Percentiles rank a stretch among this genome's conserved stretches.
phyloP scores from a whole-genome alignment of 345 rosid genomes.

The Sapria himalayana region DNA sequence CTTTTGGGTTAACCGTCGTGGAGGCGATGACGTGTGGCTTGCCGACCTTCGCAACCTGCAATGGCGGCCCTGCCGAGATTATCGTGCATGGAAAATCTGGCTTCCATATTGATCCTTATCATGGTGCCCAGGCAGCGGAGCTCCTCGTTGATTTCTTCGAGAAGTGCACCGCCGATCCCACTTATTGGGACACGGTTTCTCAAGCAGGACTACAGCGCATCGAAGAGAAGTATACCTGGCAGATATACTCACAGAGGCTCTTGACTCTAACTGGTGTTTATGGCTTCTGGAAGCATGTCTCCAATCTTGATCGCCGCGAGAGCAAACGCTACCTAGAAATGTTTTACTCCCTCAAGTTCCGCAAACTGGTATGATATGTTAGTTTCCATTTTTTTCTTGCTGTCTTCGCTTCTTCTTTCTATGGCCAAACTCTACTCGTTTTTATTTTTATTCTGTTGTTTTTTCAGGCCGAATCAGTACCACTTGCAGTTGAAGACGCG shows the following conservation, averaged over 20 bases:
- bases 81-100: constrained; percentile 73
- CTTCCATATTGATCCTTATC: constrained; percentile 82
- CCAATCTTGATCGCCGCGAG: constrained; percentile 77
- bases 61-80: constrained; percentile 96
- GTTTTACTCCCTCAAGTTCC: constrained; percentile 74
- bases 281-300: constrained; percentile 90
- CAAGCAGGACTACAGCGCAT: constrained; percentile 61
- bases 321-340: constrained; percentile 82
- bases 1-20: constrained; percentile 71
- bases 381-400: not conserved
- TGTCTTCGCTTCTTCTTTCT: not conserved
- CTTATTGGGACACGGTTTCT: constrained; percentile 62
- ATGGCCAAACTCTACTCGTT: not conserved
- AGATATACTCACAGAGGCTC: constrained; percentile 70
- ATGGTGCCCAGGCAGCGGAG: constrained; percentile 60
- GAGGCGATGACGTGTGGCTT: constrained; percentile 86
- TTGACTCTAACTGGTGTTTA: constrained; percentile 73
- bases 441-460: not conserved
- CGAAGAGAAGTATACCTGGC: constrained; percentile 87
- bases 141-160: constrained; percentile 52
- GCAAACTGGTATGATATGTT: constrained; percentile 32
- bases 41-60: constrained; percentile 70
- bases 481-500: constrained; percentile 32
- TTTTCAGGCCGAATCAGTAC: constrained; percentile 68
- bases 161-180: constrained; percentile 41